Base-by-base conservation (phyloP, 306 rosid species). In the Cyamopsis tetragonoloba region DNA sequence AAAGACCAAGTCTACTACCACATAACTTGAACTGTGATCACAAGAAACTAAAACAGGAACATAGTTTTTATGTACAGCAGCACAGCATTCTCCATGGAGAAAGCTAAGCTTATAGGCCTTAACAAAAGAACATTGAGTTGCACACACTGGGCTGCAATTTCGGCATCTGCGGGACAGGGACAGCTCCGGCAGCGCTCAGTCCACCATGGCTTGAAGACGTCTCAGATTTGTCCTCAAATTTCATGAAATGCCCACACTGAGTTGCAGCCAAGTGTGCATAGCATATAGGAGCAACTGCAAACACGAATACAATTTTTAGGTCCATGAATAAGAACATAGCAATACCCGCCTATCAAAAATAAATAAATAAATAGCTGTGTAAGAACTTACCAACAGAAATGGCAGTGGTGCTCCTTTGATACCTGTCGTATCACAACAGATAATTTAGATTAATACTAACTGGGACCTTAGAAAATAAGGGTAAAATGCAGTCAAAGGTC, bases 391-490 rank as follows among this genome's bases (percentile, higher is more conserved):
- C 99, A 4, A 95, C 92, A 61, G 99, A 95, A 28, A 95, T 88
- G 12, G 99, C 95, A 28, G 99, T 95, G 0, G 97, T 95, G 76
- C 99, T 95, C 75, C 99, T 72, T 65, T 95, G 99, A 70, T 95
- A 95, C 79, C 99, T 95, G 87, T 11, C 44, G 79, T n/a, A 12
- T 30, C 51, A 44, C 0, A 50, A 17, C 2, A 44, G 22, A 8
- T 18, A 0, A 28, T 11, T 75, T 41, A 35, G 28, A 44, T 54
- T 26, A 12, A 12, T 13, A 18, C 1, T 3, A 35, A 17, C 3
- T 15, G 26, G 19, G 3, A 24, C 51, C 20, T 9, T 4, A n/a
- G 26, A n/a, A 63, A n/a, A n/a, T 35, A 27, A 18, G 31, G 28
- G 17, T 59, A 18, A 9, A 41, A 41, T 37, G 57, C 30, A 69